These are phyloP conservation scores for Globisporangium nodosum DNA, from an alignment of 352 stramenopile genomes.

Conservation along the genomic window DNA sequence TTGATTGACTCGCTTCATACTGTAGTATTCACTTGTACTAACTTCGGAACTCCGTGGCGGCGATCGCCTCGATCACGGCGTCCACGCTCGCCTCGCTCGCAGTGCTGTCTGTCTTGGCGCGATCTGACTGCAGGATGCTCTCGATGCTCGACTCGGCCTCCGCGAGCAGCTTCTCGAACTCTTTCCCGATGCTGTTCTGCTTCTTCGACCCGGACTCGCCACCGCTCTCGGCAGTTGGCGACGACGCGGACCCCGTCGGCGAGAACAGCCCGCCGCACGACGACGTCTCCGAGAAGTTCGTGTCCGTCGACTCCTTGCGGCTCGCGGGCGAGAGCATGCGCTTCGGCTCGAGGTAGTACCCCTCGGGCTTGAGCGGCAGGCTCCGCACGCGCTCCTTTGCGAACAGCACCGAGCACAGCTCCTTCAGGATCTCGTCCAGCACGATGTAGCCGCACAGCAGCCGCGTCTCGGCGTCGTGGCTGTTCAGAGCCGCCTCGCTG, in stretches of 20 bases:
- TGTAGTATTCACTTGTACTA: neutral
- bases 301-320: constrained; percentile 21
- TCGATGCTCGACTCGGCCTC: constrained; percentile 74
- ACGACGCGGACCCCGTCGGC: neutral
- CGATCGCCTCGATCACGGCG: constrained; percentile 12
- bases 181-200: constrained; percentile 41
- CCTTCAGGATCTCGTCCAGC: constrained; percentile 81
- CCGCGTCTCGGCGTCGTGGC: constrained; percentile 58
- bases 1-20: neutral
- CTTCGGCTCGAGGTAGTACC: constrained; percentile 78
- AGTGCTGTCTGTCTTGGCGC: neutral
- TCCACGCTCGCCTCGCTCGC: constrained; percentile 10
- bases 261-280: constrained; percentile 15
- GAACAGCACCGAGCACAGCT: constrained; percentile 79
- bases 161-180: constrained; percentile 64
- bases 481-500: constrained; percentile 53
- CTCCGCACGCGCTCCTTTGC: constrained; percentile 64
- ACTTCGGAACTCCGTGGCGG: constrained; percentile 5
- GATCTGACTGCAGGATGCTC: constrained; percentile 18
- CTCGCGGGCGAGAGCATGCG: constrained; percentile 24
- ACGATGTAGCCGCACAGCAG: constrained; percentile 73
- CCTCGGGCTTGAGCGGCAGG: constrained; percentile 74
- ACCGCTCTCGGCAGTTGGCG: too few relatives aligned
- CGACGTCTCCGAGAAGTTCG: constrained; percentile 36
- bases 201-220: constrained; percentile 16